These are phyloP conservation scores for Leccinum variabile DNA, from an alignment of 1,284 basidiomycete species.

Conservation along the genomic window DNA sequence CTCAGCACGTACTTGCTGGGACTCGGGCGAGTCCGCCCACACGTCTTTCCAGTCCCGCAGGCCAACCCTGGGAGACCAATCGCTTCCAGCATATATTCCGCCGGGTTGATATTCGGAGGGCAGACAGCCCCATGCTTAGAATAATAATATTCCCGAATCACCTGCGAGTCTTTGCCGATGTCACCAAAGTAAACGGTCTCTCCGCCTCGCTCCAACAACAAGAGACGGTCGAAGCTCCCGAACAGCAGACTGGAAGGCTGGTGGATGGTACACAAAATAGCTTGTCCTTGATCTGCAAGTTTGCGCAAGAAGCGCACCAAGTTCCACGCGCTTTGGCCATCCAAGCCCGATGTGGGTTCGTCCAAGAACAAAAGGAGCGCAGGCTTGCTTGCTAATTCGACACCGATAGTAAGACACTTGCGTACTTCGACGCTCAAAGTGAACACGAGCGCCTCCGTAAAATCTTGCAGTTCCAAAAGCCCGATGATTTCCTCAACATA, in stretches of 20 bases:
- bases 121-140: slow-evolving; percentile 63
- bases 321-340: slow-evolving; percentile 84
- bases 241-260: slow-evolving; percentile 68
- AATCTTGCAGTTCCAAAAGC: slow-evolving; percentile 64
- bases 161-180: slow-evolving; percentile 63
- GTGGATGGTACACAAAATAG: slow-evolving; percentile 76
- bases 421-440: slow-evolving; percentile 74
- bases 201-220: slow-evolving; percentile 65
- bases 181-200: slow-evolving; percentile 82
- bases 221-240: slow-evolving; percentile 74
- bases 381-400: slow-evolving; percentile 85
- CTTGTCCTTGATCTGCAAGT: slow-evolving; percentile 84
- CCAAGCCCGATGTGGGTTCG: slow-evolving; percentile 66
- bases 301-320: slow-evolving; percentile 82
- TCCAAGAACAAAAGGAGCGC: slow-evolving; percentile 78
- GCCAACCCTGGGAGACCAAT: slow-evolving; percentile 65
- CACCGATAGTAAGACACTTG: slow-evolving; percentile 87
- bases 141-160: slow-evolving; percentile 66
- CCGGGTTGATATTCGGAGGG: slow-evolving; percentile 59
- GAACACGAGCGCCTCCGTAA: slow-evolving; percentile 63
- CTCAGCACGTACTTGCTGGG: slow-evolving; percentile 38
- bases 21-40: slow-evolving; percentile 62
- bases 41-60: slow-evolving; percentile 78
- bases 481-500: slow-evolving; percentile 81
- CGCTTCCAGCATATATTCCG: slow-evolving; percentile 66